These are phyloP conservation scores for Lanmaoa rubissima DNA, from an alignment of 768 basidiomycete genomes.

Conservation along the genomic window DNA sequence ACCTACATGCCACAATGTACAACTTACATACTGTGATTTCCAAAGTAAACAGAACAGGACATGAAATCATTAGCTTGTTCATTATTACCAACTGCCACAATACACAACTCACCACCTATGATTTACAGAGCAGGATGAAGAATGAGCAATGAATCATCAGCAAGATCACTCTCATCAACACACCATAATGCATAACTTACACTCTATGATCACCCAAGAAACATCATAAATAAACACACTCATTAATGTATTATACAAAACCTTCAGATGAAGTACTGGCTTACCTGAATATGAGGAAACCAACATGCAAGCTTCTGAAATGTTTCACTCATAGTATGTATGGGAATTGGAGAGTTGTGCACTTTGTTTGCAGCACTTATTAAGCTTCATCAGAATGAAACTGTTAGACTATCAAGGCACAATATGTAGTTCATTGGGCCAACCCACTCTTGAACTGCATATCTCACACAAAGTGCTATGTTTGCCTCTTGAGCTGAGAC, in stretches of 20 bases:
- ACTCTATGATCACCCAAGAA: neutral
- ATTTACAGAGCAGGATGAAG: neutral
- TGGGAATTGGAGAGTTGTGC: neutral
- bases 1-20: too few species aligned
- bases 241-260: too few species aligned
- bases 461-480: constrained; percentile 2
- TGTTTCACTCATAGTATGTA: too few species aligned
- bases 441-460: constrained; percentile 3
- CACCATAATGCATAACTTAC: neutral
- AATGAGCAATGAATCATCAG: neutral
- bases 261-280: too few species aligned
- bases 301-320: neutral
- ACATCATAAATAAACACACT: too few species aligned
- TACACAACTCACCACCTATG: neutral
- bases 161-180: neutral
- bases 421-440: fast-evolving
- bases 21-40: too few species aligned
- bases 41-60: too few species aligned
- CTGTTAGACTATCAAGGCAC: neutral
- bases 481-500: constrained; percentile 9
- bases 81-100: neutral
- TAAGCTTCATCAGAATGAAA: neutral
- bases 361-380: neutral
- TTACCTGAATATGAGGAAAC: constrained; percentile 1
- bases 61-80: neutral